Conservation (phyloP, 2,329 filamentous ascomycete genomes). For the Drechslera avenae region DNA sequence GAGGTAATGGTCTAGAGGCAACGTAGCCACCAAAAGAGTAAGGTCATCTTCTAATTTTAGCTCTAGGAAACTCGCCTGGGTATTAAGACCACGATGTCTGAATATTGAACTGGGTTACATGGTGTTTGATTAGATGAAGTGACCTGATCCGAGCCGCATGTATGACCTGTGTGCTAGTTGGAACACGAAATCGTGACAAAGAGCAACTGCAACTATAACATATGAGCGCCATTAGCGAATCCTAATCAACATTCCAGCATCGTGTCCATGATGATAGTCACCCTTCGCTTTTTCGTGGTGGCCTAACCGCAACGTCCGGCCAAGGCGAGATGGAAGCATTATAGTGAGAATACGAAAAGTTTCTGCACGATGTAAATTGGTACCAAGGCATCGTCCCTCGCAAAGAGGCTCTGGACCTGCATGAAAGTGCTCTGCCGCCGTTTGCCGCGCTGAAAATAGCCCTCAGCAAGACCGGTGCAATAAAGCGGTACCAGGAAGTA, state of each 20-base stretch:
- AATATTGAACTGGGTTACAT: slow-evolving; percentile 21
- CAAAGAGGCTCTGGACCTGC: slow-evolving; percentile 27
- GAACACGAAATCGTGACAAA: slow-evolving; percentile 28
- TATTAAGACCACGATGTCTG: slow-evolving; percentile 29
- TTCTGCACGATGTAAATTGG: slow-evolving; percentile 36
- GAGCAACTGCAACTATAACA: slow-evolving; percentile 5
- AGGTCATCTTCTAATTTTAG: slow-evolving; percentile 33
- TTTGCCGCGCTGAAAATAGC: slow-evolving; percentile 37
- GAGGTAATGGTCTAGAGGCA: slow-evolving; percentile 9
- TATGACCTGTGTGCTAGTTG: slow-evolving; percentile 9
- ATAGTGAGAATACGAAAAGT: slow-evolving; percentile 44
- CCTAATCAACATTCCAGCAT: slow-evolving; percentile 14
- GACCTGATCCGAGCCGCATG: slow-evolving; percentile 18
- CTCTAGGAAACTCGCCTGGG: slow-evolving; percentile 18
- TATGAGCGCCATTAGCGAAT: slow-evolving; percentile 1
- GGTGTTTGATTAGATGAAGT: slow-evolving; percentile 31
- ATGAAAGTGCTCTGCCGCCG: slow-evolving; percentile 12
- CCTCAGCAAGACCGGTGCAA: slow-evolving; percentile 19
- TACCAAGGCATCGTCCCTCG: slow-evolving; percentile 5
- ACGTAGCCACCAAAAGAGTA: slow-evolving; percentile 23
- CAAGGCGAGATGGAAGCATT: slow-evolving; percentile 20
- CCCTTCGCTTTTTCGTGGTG: slow-evolving; percentile 3
- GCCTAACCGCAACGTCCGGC: slow-evolving; percentile 13
- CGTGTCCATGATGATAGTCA: slow-evolving; percentile 1
- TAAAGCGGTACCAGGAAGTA: slow-evolving; percentile 23